Evolutionary conservation across 2,329 filamentous ascomycete species (phyloP).

Genomic region (Phaeosphaeriaceae sp.): DNA sequence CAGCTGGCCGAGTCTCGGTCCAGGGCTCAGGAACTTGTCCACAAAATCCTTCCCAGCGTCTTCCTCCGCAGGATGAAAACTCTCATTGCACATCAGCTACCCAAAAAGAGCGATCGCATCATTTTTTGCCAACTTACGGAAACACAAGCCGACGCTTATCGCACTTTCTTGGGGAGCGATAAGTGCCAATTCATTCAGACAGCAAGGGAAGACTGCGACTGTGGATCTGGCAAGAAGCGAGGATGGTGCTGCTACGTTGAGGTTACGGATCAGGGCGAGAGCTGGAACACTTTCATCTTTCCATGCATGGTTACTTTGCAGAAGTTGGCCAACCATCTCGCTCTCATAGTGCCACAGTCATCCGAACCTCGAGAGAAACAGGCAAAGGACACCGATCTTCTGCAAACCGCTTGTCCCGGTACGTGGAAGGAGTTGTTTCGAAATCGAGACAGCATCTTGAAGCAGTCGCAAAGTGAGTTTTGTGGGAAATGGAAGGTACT

Average conservation of each 20-base stretch:
- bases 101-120: slow-evolving; percentile 91
- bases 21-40: slow-evolving; percentile 82
- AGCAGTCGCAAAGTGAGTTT: slow-evolving; percentile 85
- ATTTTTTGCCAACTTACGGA: slow-evolving; percentile 93
- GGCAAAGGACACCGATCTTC: slow-evolving; percentile 74
- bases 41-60: slow-evolving; percentile 86
- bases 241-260: slow-evolving; percentile 80
- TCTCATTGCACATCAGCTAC: slow-evolving; percentile 88
- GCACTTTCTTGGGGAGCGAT: slow-evolving; percentile 77
- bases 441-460: slow-evolving; percentile 78
- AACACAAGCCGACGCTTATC: slow-evolving; percentile 81
- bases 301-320: slow-evolving; percentile 82
- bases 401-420: slow-evolving; percentile 77
- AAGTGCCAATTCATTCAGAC: slow-evolving; percentile 72
- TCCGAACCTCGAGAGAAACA: slow-evolving; percentile 75
- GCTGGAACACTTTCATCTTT: slow-evolving; percentile 82
- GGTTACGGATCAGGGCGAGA: slow-evolving; percentile 62
- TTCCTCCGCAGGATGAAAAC: slow-evolving; percentile 94
- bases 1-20: slow-evolving; percentile 82
- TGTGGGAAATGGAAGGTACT: slow-evolving; percentile 98
- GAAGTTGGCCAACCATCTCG: slow-evolving; percentile 92
- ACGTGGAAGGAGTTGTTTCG: slow-evolving; percentile 77
- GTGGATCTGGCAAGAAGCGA: slow-evolving; percentile 70
- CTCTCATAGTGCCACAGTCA: slow-evolving; percentile 75
- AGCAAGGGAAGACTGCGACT: slow-evolving; percentile 73